A percentile compares a stretch with the other conserved stretches of the same genome.
Conservation (phyloP, 768 basidiomycete genomes). For the Tulasnella sp. region DNA sequence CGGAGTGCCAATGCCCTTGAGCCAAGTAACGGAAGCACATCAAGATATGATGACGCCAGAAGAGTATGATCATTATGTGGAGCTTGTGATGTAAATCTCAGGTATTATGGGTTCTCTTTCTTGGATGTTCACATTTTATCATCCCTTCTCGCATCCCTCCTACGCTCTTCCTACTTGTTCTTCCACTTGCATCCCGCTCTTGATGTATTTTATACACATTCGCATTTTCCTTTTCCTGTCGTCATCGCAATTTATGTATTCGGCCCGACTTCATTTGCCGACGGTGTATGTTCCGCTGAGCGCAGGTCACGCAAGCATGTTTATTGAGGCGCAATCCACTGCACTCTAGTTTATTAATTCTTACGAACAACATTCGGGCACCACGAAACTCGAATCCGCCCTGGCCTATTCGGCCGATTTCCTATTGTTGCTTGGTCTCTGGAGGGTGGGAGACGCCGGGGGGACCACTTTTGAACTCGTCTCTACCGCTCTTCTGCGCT, state of each 20-base stretch:
- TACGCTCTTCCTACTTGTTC: not conserved
- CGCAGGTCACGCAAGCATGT: not conserved
- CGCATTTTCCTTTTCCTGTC: not conserved
- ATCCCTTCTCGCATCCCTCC: not conserved
- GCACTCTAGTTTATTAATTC: not conserved
- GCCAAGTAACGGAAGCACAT: constrained; percentile 84
- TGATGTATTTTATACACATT: not conserved
- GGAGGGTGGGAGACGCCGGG: not conserved
- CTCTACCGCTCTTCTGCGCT: not conserved
- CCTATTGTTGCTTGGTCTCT: not conserved
- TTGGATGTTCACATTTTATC: not conserved
- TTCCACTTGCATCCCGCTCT: not conserved
- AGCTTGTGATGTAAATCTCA: constrained; percentile 12
- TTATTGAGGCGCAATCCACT: not conserved
- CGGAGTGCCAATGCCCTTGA: constrained; percentile 67
- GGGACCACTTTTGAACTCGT: not conserved
- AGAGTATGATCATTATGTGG: constrained; percentile 69
- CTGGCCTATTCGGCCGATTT: not conserved
- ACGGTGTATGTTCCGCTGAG: not conserved
- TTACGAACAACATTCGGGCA: no score
- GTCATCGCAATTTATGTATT: not conserved
- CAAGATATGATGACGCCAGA: constrained; percentile 91
- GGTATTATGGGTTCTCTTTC: not conserved
- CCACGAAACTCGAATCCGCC: no score
- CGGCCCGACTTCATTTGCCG: not conserved